Conservation (phyloP, 2,329 filamentous ascomycete species). For the Fusarium dimerum region DNA sequence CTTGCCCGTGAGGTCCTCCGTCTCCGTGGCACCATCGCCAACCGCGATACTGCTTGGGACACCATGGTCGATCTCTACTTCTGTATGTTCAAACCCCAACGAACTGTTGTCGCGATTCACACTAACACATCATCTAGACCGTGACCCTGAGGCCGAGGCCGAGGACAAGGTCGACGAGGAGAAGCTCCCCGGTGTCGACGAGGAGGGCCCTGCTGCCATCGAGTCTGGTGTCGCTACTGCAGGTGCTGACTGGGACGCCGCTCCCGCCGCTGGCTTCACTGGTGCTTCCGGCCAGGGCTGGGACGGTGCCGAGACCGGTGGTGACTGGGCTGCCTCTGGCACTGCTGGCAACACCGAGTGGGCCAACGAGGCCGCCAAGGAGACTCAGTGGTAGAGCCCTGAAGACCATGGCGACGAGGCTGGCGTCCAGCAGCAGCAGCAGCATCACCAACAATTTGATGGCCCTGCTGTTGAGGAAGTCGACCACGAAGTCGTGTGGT, state of each 20-base stretch:
- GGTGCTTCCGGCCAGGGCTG: slow-evolving; percentile 45
- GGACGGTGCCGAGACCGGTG: slow-evolving; percentile 46
- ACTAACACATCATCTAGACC: slow-evolving; percentile 58
- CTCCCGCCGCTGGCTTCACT: slow-evolving; percentile 70
- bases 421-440: not conserved
- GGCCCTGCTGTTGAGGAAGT: not conserved
- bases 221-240: slow-evolving; percentile 71
- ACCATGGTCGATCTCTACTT: slow-evolving; percentile 99
- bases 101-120: not conserved
- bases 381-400: slow-evolving; percentile 52
- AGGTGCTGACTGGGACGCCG: slow-evolving; percentile 77
- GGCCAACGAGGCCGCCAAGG: slow-evolving; percentile 59
- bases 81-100: slow-evolving; percentile 57
- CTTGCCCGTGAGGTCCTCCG: slow-evolving; percentile 99
- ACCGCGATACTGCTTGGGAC: slow-evolving; percentile 97
- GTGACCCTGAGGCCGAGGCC: slow-evolving; percentile 98
- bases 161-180: slow-evolving; percentile 96
- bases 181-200: slow-evolving; percentile 83
- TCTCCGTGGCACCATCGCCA: slow-evolving; percentile 93
- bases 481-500: slow-evolving; percentile 13
- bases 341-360: slow-evolving; percentile 68
- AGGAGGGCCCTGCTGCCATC: slow-evolving; percentile 76
- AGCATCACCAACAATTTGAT: not conserved
- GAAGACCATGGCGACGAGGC: slow-evolving; percentile 16
- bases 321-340: slow-evolving; percentile 61